These are phyloP conservation scores for Asterochloris sp. DNA, from an alignment of 139 green algal species.

Conservation along the genomic window DNA sequence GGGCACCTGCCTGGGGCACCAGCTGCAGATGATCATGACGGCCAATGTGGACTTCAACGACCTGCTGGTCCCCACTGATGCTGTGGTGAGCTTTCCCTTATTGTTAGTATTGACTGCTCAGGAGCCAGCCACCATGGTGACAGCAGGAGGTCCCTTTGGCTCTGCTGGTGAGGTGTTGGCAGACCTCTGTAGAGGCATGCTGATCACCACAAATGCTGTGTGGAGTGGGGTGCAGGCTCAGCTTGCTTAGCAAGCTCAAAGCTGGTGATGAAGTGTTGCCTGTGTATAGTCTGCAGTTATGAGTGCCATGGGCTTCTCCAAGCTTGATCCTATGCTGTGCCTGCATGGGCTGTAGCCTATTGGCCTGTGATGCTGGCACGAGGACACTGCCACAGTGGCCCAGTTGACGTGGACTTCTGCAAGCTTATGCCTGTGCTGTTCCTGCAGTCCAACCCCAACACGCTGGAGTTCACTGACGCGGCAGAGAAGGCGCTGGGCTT, in stretches of 20 bases:
- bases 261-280: too few species aligned
- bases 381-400: neutral
- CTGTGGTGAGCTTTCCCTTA: neutral
- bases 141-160: too few species aligned
- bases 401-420: neutral
- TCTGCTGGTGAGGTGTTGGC: too few species aligned
- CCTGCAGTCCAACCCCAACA: conserved; percentile 37
- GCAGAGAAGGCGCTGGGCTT: conserved; percentile 14
- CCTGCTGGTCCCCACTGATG: conserved; percentile 75
- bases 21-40: conserved; percentile 82
- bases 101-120: too few species aligned
- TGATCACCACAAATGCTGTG: too few species aligned
- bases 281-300: neutral
- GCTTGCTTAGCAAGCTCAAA: too few species aligned
- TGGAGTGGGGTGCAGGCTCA: too few species aligned
- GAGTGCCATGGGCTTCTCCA: too few species aligned
- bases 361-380: neutral
- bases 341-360: too few species aligned
- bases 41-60: conserved; percentile 70
- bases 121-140: too few species aligned
- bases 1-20: conserved; percentile 77
- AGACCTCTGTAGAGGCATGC: too few species aligned
- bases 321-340: too few species aligned
- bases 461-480: conserved; percentile 33
- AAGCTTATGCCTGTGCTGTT: neutral